Base-by-base conservation (phyloP, 2,329 filamentous ascomycete species). In the Metarhizium album region DNA sequence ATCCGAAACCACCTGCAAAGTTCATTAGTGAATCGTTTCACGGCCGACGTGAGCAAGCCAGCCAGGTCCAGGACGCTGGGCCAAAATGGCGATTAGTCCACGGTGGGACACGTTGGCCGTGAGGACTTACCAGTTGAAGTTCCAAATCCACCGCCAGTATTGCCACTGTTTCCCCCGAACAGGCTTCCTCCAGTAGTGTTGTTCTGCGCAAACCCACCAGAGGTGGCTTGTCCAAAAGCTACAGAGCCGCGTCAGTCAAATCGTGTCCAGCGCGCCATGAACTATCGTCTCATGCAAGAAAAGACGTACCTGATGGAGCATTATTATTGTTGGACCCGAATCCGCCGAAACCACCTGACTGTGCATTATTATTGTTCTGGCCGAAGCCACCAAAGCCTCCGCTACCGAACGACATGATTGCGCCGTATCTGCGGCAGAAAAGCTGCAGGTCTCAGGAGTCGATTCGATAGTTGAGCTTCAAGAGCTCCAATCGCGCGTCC, bases 331-430 rank as follows among this genome's bases (percentile, higher is more conserved):
- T 70, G 50, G 68, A 48, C 38, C 76, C 76, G 53, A 80, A 83
- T 43, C 79, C 80, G 58, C 78, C 78, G 66, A 86, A 86, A 22
- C 69, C 71, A 47, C 57, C 59, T 22, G 63, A 58, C 42, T 60
- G 54, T 45, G 59, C 56, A 42, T 76, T 80, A 46, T 60, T 59
- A 46, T 76, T 80, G 56, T 74, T 76, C 61, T 74, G 73, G 68
- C 79, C 79, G 68, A 84, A 84, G 71, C 78, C 76, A 52, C 73
- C 72, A 52, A 69, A 69, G 60, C 75, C 74, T 55, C 74, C 72
- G 56, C 72, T 70, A 59, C 73, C 72, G 59, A 79, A 78, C 61
- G 78, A 78, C 78, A 82, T 82, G 62, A 56, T 71, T 62, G 11
- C 40, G 7, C 50, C 54, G 45, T 49, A 45, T 11, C 33, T 57